phyloP scores from a whole-genome alignment of 2,329 filamentous ascomycete genomes.

The Talaromyces funiculosus region DNA sequence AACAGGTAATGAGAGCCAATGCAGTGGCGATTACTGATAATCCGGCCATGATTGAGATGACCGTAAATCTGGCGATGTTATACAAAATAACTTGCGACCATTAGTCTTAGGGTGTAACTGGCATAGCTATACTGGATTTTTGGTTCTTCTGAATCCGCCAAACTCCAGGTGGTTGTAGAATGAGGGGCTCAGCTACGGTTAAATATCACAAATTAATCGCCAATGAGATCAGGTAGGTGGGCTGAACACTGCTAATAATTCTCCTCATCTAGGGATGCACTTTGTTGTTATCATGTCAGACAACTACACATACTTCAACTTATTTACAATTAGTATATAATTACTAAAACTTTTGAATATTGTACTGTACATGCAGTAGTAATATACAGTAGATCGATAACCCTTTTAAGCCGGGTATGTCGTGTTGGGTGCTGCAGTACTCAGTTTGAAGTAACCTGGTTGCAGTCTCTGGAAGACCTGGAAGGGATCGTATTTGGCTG shows the following conservation, averaged over 20 bases:
- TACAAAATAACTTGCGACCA: background rate
- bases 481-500: constrained; percentile 35
- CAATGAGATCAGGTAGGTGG: background rate
- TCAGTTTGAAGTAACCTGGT: constrained; percentile 42
- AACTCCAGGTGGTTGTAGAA: background rate
- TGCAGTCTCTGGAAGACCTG: constrained; percentile 36
- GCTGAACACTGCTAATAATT: background rate
- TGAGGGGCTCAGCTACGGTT: background rate
- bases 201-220: background rate
- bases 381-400: background rate
- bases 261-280: background rate
- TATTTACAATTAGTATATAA: background rate
- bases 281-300: background rate
- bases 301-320: background rate
- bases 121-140: background rate
- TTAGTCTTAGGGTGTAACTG: background rate
- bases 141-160: background rate
- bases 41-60: background rate
- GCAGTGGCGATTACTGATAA: background rate
- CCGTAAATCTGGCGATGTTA: background rate
- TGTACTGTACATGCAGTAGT: background rate
- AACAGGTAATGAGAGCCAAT: background rate
- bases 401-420: constrained; percentile 7
- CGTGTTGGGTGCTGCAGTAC: constrained; percentile 10
- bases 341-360: background rate